Percentiles rank a stretch among this genome's conserved stretches.
phyloP scores from a whole-genome alignment of 2,329 filamentous ascomycete genomes.

The Zarea fungicola region DNA sequence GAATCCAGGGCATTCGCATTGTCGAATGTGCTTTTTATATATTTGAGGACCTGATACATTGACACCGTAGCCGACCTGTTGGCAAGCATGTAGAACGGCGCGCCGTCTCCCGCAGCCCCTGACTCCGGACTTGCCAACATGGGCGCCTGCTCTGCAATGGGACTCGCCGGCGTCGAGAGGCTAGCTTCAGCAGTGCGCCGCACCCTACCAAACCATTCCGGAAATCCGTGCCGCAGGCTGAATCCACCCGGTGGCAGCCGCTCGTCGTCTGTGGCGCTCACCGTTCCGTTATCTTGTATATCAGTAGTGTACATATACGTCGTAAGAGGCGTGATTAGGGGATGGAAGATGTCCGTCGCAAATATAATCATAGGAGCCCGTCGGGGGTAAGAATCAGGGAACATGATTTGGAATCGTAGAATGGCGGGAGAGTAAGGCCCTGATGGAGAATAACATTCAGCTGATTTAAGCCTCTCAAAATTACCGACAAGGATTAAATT shows the following conservation, averaged over 20 bases:
- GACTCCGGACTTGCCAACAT: conserved; percentile 2
- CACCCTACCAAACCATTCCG: conserved; percentile 73
- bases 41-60: conserved; percentile 66
- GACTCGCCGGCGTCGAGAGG: conserved; percentile 4
- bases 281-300: conserved; percentile 67
- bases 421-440: conserved; percentile 86
- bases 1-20: conserved; percentile 71
- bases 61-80: conserved; percentile 31
- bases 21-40: conserved; percentile 78
- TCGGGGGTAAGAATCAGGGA: conserved; percentile 73
- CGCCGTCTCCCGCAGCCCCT: background rate
- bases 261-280: conserved; percentile 79
- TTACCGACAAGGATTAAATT: too few species aligned
- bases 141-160: background rate
- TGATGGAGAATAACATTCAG: conserved; percentile 36
- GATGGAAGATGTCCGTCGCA: conserved; percentile 90
- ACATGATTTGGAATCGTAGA: conserved; percentile 84
- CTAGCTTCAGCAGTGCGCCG: conserved; percentile 31
- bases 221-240: conserved; percentile 85
- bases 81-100: conserved; percentile 1
- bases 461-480: conserved; percentile 10
- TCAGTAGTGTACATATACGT: conserved; percentile 89
- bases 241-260: conserved; percentile 83
- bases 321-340: conserved; percentile 85
- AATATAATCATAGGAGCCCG: conserved; percentile 83